Conservation (phyloP, 306 rosid genomes). For the Begonia loranthoides region DNA sequence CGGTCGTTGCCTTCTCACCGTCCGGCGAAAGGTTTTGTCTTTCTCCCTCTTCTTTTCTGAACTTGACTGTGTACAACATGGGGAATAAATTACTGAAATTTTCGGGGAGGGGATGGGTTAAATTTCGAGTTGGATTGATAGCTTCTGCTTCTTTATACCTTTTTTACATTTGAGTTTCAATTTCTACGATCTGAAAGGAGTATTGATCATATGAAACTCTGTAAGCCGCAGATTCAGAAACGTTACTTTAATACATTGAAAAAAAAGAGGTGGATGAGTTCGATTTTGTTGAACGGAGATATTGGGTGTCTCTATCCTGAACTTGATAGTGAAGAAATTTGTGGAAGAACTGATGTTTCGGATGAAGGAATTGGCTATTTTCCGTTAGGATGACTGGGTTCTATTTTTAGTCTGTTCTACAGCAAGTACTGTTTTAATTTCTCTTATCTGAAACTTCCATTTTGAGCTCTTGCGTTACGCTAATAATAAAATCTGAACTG, state of each 20-base stretch:
- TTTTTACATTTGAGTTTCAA: background rate
- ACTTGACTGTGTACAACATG: no score
- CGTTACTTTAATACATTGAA: no score
- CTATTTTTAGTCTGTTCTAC: no score
- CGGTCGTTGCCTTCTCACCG: slow-evolving; percentile 87
- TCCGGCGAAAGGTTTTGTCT: slow-evolving; percentile 50
- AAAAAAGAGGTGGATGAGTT: no score
- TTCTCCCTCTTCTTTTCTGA: background rate
- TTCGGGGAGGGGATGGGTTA: background rate
- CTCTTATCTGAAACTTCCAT: background rate
- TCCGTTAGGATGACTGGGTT: background rate
- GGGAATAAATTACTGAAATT: no score
- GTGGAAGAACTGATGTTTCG: background rate
- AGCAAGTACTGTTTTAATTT: background rate
- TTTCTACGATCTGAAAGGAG: background rate
- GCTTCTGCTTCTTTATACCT: background rate
- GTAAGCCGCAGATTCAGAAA: no score
- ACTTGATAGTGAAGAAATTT: no score
- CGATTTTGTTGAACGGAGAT: no score
- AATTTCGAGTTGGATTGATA: background rate
- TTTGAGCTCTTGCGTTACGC: background rate
- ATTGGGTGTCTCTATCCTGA: no score
- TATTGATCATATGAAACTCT: no score
- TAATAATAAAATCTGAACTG: no score
- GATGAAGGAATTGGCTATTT: background rate